Evolutionary conservation across 768 basidiomycete species (phyloP), one percentile per base, ranked within the genome.

Genomic region (Suillus placidus): DNA sequence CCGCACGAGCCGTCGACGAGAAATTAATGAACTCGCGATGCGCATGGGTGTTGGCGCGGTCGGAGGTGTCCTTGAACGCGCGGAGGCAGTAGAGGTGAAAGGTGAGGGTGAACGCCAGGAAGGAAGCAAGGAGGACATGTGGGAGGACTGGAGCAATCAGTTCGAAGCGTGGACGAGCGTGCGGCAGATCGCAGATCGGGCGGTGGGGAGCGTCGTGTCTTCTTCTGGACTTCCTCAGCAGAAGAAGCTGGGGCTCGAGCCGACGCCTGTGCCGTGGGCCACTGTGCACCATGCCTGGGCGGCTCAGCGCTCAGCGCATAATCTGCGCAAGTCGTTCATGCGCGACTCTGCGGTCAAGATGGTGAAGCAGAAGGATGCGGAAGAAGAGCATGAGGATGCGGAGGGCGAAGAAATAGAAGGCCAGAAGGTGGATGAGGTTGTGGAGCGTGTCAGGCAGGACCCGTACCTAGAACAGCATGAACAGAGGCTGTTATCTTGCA

Each of bases 1-100:
- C 60, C 85, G 93, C 55, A 80, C 89, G 66, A 77, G 79, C 4
- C 80, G 93, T 42, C 81, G 93, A 64, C 81, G 86, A 64, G 89
- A 94, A 69, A 86, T 93, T 63, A 95, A 95, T 73, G 89, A 92
- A 71, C 78, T 95, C 54, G 88, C 86, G 0, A 90, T 93, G 83
- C 86, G 91, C n/a, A 92, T 93, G 87, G 93, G 87, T 6, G 82
- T 94, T 43, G 91, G 90, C 40, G 84, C 85, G 0, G 83, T 93
- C 8, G 93, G 93, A 12, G 94, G 93, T 13, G 71, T 80, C 8
- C 72, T 93, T 7, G 87, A 87, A 54, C 69, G 74, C 34, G 66
- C 64, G 4, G 64, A 34, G 6, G 40, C 23, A 32, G 13, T 42
- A 26, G 49, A 67, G 42, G 64, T 61, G 23, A 68, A 71, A 13